A percentile compares a stretch with the other conserved stretches of the same genome.
These are phyloP conservation scores for Pholiota microspora DNA, from an alignment of 768 basidiomycete genomes.

Conservation along the genomic window DNA sequence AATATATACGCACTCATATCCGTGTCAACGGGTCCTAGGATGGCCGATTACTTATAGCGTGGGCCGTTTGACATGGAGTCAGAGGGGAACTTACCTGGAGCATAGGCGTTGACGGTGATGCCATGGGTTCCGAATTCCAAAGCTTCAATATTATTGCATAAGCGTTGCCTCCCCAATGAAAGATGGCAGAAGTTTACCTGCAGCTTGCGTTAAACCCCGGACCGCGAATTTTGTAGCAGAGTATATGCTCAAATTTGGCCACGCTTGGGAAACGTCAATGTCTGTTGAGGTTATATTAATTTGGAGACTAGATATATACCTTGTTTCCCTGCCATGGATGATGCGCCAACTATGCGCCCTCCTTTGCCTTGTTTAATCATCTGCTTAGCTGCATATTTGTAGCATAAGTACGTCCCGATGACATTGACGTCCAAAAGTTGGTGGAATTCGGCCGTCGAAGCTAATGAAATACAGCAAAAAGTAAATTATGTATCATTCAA, in stretches of 20 bases:
- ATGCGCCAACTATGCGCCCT: constrained; percentile 53
- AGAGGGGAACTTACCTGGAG: constrained; percentile 31
- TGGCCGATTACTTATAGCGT: too few relatives aligned
- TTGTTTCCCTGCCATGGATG: constrained; percentile 29
- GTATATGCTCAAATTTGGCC: constrained; percentile 18
- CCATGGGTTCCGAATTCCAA: constrained; percentile 32
- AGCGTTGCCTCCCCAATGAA: too few relatives aligned
- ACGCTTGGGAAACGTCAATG: not conserved
- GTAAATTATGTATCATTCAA: not conserved
- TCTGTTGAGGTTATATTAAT: too few relatives aligned
- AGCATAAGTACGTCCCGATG: constrained; percentile 59
- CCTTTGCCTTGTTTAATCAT: constrained; percentile 56
- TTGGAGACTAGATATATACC: constrained; percentile 15
- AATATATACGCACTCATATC: constrained; percentile 11
- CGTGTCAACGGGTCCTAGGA: constrained; percentile 14
- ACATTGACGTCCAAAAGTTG: constrained; percentile 47
- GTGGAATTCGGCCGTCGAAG: constrained; percentile 37
- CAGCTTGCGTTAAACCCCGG: constrained; percentile 34
- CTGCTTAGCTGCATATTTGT: constrained; percentile 59
- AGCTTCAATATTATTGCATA: constrained; percentile 20
- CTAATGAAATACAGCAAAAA: constrained; percentile 23
- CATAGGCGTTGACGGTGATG: constrained; percentile 44
- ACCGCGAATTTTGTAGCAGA: constrained; percentile 35
- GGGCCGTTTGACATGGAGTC: too few relatives aligned
- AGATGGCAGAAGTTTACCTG: constrained; percentile 23